Evolutionary conservation across 1,139 yeast genomes (phyloP).

Genomic region (Saccharomycopsis hybrid): DNA sequence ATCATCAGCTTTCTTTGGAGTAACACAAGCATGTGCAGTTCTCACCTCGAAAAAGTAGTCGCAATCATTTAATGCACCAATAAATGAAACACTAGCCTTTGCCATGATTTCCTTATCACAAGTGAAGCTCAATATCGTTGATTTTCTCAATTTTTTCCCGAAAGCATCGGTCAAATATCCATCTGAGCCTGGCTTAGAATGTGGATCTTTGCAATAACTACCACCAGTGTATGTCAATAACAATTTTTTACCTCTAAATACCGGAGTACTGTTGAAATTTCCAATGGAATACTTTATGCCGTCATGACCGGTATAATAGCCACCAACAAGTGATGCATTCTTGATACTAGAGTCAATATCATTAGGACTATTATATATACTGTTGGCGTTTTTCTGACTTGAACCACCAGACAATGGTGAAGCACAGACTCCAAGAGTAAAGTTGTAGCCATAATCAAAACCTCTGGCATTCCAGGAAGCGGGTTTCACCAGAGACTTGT

Average conservation of each 20-base stretch:
- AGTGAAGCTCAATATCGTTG: conserved; percentile 65
- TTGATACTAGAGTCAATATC: conserved; percentile 32
- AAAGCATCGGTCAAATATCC: conserved; percentile 14
- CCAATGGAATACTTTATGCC: conserved; percentile 62
- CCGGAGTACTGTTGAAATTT: conserved; percentile 50
- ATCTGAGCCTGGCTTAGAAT: conserved; percentile 33
- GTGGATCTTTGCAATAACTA: conserved; percentile 49
- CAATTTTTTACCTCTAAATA: conserved; percentile 64
- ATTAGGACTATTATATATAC: conserved; percentile 30
- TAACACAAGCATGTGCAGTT: conserved; percentile 85
- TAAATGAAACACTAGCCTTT: conserved; percentile 61
- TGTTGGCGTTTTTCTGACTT: conserved; percentile 28
- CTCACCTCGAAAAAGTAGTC: conserved; percentile 79
- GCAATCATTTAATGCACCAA: conserved; percentile 75
- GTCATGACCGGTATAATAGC: conserved; percentile 50
- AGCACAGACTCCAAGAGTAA: conserved; percentile 75
- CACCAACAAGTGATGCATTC: conserved; percentile 56
- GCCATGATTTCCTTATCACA: conserved; percentile 72
- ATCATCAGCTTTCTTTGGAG: conserved; percentile 53
- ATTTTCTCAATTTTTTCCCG: conserved; percentile 39
- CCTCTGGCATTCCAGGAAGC: conserved; percentile 67
- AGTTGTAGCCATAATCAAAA: conserved; percentile 64
- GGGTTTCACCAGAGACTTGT: conserved; percentile 28
- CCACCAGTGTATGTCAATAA: conserved; percentile 69
- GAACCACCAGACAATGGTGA: no score